phyloP scores from a whole-genome alignment of 2,329 filamentous ascomycete species.

The Sarocladium brachiariae region DNA sequence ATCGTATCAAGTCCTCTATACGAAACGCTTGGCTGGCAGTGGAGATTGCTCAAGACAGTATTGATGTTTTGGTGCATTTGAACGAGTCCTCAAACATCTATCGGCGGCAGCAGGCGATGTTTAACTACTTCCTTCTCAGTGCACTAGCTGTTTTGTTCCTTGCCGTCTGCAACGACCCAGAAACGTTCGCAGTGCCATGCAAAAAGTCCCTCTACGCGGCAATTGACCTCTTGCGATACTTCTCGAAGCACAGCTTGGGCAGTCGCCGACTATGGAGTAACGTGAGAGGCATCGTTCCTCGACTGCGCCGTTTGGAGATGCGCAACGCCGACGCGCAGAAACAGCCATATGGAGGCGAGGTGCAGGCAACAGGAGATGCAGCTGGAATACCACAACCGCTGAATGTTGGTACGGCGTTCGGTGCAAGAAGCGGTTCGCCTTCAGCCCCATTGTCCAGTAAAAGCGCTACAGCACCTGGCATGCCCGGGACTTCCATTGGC shows the following conservation, averaged over 20 bases:
- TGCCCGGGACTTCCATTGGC: too few species aligned
- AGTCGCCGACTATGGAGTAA: conserved; percentile 29
- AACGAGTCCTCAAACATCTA: conserved; percentile 22
- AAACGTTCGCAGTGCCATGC: conserved; percentile 30
- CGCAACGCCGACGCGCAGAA: conserved; percentile 11
- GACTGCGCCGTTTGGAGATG: conserved; percentile 22
- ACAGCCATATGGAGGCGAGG: neutral
- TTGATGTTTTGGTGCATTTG: conserved; percentile 21
- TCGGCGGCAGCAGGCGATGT: conserved; percentile 20
- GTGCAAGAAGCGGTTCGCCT: too few species aligned
- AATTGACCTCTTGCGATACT: conserved; percentile 23
- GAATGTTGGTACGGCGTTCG: too few species aligned
- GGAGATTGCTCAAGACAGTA: conserved; percentile 22
- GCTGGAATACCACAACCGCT: too few species aligned
- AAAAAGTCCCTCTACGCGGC: conserved; percentile 25
- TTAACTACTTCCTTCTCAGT: conserved; percentile 24
- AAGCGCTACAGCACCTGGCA: too few species aligned
- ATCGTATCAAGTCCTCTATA: conserved; percentile 28
- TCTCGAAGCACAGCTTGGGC: conserved; percentile 25
- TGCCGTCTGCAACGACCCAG: conserved; percentile 37
- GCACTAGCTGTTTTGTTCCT: conserved; percentile 30
- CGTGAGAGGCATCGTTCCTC: conserved; percentile 26
- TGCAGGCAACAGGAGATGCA: too few species aligned
- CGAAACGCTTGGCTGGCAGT: conserved; percentile 32
- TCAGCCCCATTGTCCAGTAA: too few species aligned